Percentiles rank a stretch among this genome's conserved stretches.
Evolutionary conservation across 345 rosid species (phyloP).

Genomic region (Physaria fendleri): DNA sequence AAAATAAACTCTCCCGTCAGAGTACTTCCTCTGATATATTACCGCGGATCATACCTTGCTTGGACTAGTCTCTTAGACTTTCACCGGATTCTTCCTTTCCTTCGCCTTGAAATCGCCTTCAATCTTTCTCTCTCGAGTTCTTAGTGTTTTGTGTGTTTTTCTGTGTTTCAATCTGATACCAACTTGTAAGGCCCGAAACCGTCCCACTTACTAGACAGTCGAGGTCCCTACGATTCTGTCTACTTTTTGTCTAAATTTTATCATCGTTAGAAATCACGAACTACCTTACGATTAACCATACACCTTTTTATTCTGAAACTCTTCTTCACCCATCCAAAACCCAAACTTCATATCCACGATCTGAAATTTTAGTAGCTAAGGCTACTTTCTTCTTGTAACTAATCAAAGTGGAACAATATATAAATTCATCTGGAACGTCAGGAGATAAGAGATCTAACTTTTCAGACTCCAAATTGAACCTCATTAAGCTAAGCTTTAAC

Average conservation of each 20-base stretch:
- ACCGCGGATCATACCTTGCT: too few relatives aligned
- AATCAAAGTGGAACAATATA: not conserved
- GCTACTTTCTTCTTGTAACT: constrained; percentile 6
- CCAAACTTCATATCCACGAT: not conserved
- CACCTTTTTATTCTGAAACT: not conserved
- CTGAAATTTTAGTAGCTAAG: not conserved
- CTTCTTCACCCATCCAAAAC: not conserved
- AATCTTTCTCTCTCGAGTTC: too few relatives aligned
- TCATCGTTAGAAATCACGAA: not conserved
- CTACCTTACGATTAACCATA: too few relatives aligned
- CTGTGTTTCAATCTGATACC: too few relatives aligned
- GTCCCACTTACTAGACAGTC: too few relatives aligned
- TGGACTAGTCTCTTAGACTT: too few relatives aligned
- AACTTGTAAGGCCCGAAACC: too few relatives aligned
- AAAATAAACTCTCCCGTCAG: not conserved
- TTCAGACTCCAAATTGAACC: constrained; percentile 4
- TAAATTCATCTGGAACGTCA: not conserved
- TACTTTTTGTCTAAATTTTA: too few relatives aligned
- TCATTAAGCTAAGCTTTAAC: not conserved
- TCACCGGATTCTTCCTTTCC: too few relatives aligned
- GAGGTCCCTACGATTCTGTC: too few relatives aligned
- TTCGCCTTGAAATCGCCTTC: too few relatives aligned
- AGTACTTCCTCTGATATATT: not conserved
- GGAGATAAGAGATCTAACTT: not conserved
- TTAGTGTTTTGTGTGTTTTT: too few relatives aligned